These are phyloP conservation scores for Tylopilus balloui DNA, from an alignment of 768 basidiomycete species.

Conservation along the genomic window DNA sequence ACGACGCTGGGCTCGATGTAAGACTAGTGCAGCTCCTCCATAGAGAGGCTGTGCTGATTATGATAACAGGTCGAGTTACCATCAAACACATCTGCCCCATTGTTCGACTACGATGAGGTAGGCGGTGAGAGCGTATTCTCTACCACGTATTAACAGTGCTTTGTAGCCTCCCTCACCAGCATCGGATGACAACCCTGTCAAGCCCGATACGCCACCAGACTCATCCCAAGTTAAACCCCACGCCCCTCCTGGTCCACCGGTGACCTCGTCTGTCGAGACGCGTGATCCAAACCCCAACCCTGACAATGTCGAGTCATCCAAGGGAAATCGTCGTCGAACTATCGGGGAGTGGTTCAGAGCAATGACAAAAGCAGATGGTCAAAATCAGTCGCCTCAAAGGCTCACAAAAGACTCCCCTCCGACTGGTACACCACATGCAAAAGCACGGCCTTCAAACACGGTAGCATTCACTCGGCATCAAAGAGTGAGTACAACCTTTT, in stretches of 20 bases:
- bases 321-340: background rate
- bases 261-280: background rate
- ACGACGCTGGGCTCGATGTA: background rate
- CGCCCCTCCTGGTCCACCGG: background rate
- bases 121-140: background rate
- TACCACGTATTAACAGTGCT: background rate
- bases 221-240: background rate
- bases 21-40: no score
- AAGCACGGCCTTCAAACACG: background rate
- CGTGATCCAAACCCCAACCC: background rate
- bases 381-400: background rate
- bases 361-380: background rate
- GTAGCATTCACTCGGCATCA: no score
- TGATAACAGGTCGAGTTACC: background rate
- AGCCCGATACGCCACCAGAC: no score
- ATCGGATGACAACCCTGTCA: no score
- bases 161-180: background rate
- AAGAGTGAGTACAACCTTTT: background rate
- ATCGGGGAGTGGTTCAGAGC: background rate
- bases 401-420: background rate
- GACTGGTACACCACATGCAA: background rate
- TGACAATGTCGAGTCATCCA: background rate
- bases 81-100: background rate
- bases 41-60: no score
- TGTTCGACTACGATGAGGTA: background rate